Evolutionary conservation across 768 basidiomycete species (phyloP).

Genomic region (Amanita rimosa): DNA sequence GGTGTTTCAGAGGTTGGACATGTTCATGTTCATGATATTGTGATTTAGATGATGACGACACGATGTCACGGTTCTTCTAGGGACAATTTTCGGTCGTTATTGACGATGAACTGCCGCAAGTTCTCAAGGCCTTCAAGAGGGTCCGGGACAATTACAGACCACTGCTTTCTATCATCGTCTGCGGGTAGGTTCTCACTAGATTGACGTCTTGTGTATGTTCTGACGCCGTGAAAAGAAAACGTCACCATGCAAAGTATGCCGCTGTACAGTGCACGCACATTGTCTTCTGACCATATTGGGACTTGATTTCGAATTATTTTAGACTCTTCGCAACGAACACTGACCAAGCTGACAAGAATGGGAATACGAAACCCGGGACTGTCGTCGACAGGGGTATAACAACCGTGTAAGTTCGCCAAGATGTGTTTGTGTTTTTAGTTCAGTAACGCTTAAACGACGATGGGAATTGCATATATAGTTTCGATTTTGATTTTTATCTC

Average conservation of each 20-base stretch:
- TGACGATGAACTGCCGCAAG: conserved; percentile 47
- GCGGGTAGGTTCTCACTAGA: conserved; percentile 32
- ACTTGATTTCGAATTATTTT: not conserved
- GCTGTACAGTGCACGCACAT: conserved; percentile 10
- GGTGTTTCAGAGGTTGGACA: conserved; percentile 68
- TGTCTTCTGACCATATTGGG: too few species aligned
- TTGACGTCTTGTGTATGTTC: not conserved
- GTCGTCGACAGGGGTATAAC: conserved; percentile 76
- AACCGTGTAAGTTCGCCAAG: conserved; percentile 35
- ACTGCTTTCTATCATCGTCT: conserved; percentile 60
- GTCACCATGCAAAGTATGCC: conserved; percentile 48
- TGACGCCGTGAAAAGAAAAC: conserved; percentile 32
- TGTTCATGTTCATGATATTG: conserved; percentile 58
- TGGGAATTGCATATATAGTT: too few species aligned
- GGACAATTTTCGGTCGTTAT: conserved; percentile 64
- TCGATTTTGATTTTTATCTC: conserved; percentile 57
- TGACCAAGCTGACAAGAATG: conserved; percentile 44
- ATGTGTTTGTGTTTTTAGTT: not conserved
- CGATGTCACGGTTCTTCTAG: conserved; percentile 21
- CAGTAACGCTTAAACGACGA: too few species aligned
- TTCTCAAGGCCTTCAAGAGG: conserved; percentile 48
- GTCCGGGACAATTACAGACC: conserved; percentile 43
- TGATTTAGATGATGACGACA: not conserved
- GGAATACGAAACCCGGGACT: conserved; percentile 73
- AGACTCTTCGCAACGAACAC: conserved; percentile 48